These are phyloP conservation scores for Pseudogymnoascus sp. DNA, from an alignment of 2,329 filamentous ascomycete genomes.

Conservation along the genomic window DNA sequence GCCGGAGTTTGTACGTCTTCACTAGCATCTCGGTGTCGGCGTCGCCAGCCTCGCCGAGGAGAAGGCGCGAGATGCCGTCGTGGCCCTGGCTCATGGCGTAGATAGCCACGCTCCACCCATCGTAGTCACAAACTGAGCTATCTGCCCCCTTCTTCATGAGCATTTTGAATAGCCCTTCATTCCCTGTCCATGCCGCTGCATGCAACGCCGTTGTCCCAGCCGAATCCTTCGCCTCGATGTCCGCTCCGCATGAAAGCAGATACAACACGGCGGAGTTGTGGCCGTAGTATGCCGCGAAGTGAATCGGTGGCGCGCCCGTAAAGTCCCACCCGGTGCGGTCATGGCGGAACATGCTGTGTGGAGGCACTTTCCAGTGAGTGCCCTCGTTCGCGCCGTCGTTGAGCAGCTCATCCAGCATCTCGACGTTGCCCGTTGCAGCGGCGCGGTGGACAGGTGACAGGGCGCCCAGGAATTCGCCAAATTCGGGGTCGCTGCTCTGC, in stretches of 20 bases:
- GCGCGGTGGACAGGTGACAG: background rate
- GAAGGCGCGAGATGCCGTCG: background rate
- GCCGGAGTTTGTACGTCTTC: background rate
- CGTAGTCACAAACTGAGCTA: background rate
- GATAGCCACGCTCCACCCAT: slow-evolving; percentile 1
- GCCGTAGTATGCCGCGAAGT: background rate
- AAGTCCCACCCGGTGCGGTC: background rate
- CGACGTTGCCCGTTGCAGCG: background rate
- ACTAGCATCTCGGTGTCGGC: background rate
- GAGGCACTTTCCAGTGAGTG: background rate
- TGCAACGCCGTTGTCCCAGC: background rate
- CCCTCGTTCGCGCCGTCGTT: background rate
- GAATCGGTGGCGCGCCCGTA: background rate
- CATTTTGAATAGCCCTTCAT: background rate
- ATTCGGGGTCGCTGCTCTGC: slow-evolving; percentile 2
- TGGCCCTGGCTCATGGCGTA: background rate
- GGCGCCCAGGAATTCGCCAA: background rate
- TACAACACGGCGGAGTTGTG: background rate
- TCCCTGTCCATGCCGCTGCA: background rate
- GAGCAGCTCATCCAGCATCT: background rate
- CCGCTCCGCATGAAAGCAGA: background rate
- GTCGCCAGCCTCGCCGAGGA: background rate
- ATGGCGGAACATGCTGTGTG: background rate
- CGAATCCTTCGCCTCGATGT: background rate
- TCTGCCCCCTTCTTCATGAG: background rate